Base-by-base conservation (phyloP, 2,329 filamentous ascomycete genomes). In the Remersonia thermophila region DNA sequence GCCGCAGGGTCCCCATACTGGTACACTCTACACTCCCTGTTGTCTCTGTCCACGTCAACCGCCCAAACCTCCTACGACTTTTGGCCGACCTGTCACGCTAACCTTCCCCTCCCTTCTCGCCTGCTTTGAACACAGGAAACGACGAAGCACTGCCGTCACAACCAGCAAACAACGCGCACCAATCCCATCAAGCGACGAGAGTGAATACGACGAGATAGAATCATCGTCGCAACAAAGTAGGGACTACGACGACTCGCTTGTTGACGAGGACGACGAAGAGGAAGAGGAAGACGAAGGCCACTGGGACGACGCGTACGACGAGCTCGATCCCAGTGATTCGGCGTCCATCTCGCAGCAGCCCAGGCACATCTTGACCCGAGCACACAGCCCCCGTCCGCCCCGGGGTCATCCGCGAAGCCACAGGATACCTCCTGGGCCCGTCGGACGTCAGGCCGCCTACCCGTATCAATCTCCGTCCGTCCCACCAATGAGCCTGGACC, bases 401-500 rank as follows among this genome's bases (percentile, higher is more conserved):
- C 66, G 58, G 43, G 54, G 44, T 39, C 50, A 54, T 7, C 51
- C 55, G 37, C 61, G 63, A 29, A 53, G 54, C 37, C 60, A 60
- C 49, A 55, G 53, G 39, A 52, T 56, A 39, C 55, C 55, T 31
- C 45, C 46, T 9, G 20, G 20, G 9, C 20, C 20, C 20, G 20
- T 23, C 32, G 60, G 55, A 42, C 60, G 55, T 38, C 55, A 51
- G 32, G 37, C 45, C 11, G 41, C 43, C 29, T 32, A 41, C n/a
- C n/a, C n/a, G n/a, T 51, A 49, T 32, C 40, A 48, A 52, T 45
- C 61, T 51, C 51, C 60, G 57, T 46, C 63, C 46, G 58, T 56
- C 60, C 55, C 58, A 62, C 55, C 73, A 37, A 71, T 73, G 62
- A 81, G 69, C 55, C 66, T 71, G 62, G 79, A 81, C 54, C 70